These are phyloP conservation scores for Camillea tinctor DNA, from an alignment of 2,329 filamentous ascomycete species.

Conservation along the genomic window DNA sequence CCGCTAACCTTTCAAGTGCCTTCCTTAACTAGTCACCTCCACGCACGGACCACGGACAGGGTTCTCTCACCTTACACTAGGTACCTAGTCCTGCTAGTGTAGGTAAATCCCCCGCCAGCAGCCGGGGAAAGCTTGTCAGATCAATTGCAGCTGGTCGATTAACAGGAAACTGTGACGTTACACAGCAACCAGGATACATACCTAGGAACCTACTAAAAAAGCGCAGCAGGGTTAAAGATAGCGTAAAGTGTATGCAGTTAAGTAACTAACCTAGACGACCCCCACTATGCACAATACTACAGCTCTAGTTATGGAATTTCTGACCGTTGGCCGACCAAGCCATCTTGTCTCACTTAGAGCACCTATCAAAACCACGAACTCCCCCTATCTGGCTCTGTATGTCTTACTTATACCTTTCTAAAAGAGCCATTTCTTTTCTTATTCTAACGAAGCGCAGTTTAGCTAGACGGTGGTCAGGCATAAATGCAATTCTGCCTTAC, in stretches of 20 bases:
- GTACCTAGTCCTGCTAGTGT: too few species aligned
- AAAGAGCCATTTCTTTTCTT: too few species aligned
- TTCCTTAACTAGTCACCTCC: not conserved
- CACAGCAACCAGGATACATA: not conserved
- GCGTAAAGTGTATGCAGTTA: too few species aligned
- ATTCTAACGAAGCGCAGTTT: not conserved
- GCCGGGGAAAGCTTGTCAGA: not conserved
- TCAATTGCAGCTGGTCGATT: not conserved
- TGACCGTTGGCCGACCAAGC: not conserved
- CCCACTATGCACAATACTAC: too few species aligned
- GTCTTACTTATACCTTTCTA: constrained; percentile 17
- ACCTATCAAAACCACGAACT: constrained; percentile 9
- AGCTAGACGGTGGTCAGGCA: not conserved
- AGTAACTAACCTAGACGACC: too few species aligned
- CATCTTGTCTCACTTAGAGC: constrained; percentile 19
- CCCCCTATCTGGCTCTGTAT: not conserved
- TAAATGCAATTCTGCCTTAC: not conserved
- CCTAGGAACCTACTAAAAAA: too few species aligned
- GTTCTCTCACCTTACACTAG: not conserved
- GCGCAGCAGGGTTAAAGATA: too few species aligned
- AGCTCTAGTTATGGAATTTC: too few species aligned
- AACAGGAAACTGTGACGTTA: not conserved
- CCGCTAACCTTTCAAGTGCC: constrained; percentile 4
- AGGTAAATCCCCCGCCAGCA: too few species aligned
- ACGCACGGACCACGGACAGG: not conserved